Conservation (phyloP, 2,329 filamentous ascomycete species). For the Colletotrichum tofieldiae region DNA sequence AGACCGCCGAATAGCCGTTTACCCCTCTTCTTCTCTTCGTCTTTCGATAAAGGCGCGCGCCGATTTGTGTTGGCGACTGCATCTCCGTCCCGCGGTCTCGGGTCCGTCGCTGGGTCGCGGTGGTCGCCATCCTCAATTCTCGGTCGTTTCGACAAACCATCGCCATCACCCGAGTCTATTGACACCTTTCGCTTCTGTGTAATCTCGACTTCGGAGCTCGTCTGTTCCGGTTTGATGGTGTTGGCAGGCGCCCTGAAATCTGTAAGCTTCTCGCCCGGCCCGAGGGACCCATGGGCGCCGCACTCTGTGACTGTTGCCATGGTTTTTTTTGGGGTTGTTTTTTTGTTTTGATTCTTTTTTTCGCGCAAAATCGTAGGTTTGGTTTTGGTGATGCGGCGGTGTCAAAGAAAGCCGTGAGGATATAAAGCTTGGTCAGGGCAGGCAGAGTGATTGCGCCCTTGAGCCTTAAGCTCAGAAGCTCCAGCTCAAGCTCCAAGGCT, state of each 20-base stretch:
- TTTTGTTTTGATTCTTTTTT: neutral
- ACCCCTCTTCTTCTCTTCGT: constrained; percentile 88
- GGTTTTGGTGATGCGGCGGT: neutral
- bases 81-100: constrained; percentile 17
- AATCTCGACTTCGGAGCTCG: constrained; percentile 14
- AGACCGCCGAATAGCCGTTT: constrained; percentile 89
- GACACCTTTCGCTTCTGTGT: constrained; percentile 53
- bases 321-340: no score
- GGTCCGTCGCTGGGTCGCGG: neutral
- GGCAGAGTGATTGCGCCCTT: constrained; percentile 1
- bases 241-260: constrained; percentile 25
- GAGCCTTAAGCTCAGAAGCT: constrained; percentile 23
- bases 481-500: constrained; percentile 36
- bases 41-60: constrained; percentile 49
- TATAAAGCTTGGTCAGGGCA: neutral
- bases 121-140: constrained; percentile 39
- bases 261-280: constrained; percentile 20
- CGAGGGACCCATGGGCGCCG: neutral
- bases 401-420: neutral
- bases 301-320: constrained; percentile 37
- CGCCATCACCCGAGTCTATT: constrained; percentile 42
- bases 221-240: constrained; percentile 7
- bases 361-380: neutral
- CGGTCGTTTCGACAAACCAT: constrained; percentile 41
- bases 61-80: constrained; percentile 49